phyloP scores from a whole-genome alignment of 2,329 filamentous ascomycete species.

The Alternaria hordeiaustralica region DNA sequence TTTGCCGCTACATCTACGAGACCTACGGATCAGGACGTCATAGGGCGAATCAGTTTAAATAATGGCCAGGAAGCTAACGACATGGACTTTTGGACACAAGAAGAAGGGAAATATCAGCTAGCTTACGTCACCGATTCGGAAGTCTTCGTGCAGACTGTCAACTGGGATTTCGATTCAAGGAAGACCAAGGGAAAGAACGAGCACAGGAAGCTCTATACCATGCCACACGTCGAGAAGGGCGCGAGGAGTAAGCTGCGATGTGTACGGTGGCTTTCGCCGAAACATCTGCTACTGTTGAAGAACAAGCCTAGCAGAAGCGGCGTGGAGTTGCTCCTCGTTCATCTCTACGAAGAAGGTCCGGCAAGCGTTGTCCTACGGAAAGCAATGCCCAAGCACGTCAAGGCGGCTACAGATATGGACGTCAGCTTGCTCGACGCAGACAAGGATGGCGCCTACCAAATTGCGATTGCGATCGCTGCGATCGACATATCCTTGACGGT shows the following conservation, averaged over 20 bases:
- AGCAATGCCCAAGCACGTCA: constrained; percentile 70
- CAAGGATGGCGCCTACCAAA: constrained; percentile 71
- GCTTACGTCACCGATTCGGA: constrained; percentile 81
- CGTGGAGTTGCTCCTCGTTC: constrained; percentile 62
- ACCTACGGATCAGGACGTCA: constrained; percentile 57
- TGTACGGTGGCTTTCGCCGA: constrained; percentile 62
- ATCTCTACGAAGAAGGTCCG: constrained; percentile 65
- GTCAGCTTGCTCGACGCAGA: constrained; percentile 70
- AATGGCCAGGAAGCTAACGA: constrained; percentile 68
- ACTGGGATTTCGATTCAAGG: constrained; percentile 55
- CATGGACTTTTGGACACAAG: constrained; percentile 71
- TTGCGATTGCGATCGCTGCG: constrained; percentile 79
- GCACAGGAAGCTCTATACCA: constrained; percentile 38
- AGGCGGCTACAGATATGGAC: constrained; percentile 79
- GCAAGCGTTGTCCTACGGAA: constrained; percentile 59
- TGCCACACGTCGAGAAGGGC: constrained; percentile 41
- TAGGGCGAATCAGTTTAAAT: constrained; percentile 60
- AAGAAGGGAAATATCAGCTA: constrained; percentile 69
- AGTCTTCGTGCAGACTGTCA: constrained; percentile 70
- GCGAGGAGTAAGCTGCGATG: constrained; percentile 61
- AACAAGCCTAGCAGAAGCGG: constrained; percentile 63
- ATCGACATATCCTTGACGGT: constrained; percentile 80
- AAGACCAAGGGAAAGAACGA: constrained; percentile 43
- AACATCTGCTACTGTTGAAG: constrained; percentile 61
- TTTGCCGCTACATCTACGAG: constrained; percentile 70